Evolutionary conservation across 441 rosid species (phyloP), one percentile per base, ranked within the genome.

Genomic region (Populus tomentosa): DNA sequence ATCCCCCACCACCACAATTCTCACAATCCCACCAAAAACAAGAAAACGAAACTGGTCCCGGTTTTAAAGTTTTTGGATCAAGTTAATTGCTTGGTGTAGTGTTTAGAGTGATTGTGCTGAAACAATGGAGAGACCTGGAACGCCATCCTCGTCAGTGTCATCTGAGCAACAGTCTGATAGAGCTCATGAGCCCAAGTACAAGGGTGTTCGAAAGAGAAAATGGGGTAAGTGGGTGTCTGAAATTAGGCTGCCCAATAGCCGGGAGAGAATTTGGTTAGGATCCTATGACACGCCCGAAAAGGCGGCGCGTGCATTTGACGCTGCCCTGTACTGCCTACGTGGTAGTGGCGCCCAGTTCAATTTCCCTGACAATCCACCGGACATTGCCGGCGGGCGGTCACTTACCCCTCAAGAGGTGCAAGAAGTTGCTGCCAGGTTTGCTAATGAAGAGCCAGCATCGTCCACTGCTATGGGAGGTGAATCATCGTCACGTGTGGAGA

Each of bases 171-270:
- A 35, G 7, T 33, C 72, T 14, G 10, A 69, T 10, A 83, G 80
- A 16, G 14, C 32, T 21, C 11, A 38, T 21, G 74, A 77, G 26
- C 83, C 89, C 0, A 90, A 89, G 84, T 94, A 89, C 86, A 92
- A 82, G 23, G 98, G 98, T 5, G 97, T 94, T 16, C 42, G 97
- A 35, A 91, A 90, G 92, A 75, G 98, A 77, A 92, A 91, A 78
- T 92, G 98, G 98, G 97, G 98, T 0, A 94, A 90, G 71, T 94
- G 94, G 94, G 98, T 94, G 79, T 92, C 97, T 3, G 98, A 94
- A 84, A 90, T 94, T 73, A 85, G 98, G 76, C 92, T 94, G 3
- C 98, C 98, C 0, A 91, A 94, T 72, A 89, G 97, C 84, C 85
- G 98, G 7, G 94, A 94, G 23, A 82, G 98, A 13, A 94, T 94